These are phyloP conservation scores for Rhododendron ovatum DNA, from an alignment of 148 eudicot genomes.

Conservation along the genomic window DNA sequence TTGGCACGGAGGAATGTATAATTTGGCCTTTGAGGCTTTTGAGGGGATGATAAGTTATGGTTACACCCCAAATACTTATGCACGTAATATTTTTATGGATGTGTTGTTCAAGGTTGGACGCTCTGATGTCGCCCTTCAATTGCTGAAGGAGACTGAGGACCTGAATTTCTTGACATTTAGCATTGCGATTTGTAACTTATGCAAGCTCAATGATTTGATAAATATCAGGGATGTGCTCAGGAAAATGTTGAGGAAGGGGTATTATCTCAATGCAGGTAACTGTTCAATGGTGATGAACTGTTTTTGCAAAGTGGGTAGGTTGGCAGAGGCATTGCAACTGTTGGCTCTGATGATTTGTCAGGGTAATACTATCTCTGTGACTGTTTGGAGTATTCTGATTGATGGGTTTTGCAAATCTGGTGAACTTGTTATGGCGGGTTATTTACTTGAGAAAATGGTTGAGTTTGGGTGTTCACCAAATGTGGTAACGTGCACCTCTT, in stretches of 20 bases:
- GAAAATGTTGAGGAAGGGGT: constrained; percentile 37
- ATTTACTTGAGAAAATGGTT: constrained; percentile 45
- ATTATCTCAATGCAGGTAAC: constrained; percentile 31
- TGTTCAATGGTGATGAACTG: constrained; percentile 33
- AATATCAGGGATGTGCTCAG: constrained; percentile 27
- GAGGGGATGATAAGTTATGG: constrained; percentile 35
- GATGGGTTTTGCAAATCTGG: constrained; percentile 42
- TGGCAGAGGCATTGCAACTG: constrained; percentile 33
- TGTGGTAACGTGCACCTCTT: constrained; percentile 40
- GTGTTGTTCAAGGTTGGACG: constrained; percentile 33
- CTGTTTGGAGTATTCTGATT: constrained; percentile 42
- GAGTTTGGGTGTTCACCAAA: constrained; percentile 40
- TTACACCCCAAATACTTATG: constrained; percentile 39
- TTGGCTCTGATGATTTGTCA: constrained; percentile 34
- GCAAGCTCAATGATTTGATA: constrained; percentile 34
- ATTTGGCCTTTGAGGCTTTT: constrained; percentile 32
- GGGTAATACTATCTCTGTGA: constrained; percentile 30
- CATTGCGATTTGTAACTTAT: constrained; percentile 43
- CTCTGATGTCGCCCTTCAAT: constrained; percentile 25
- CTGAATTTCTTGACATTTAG: constrained; percentile 43
- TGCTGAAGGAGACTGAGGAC: constrained; percentile 21
- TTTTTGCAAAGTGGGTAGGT: constrained; percentile 34
- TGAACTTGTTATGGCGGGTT: constrained; percentile 26
- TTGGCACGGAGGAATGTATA: constrained; percentile 42
- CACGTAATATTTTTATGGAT: constrained; percentile 41